Evolutionary conservation across 306 rosid genomes (phyloP).

Genomic region (Senna tora): DNA sequence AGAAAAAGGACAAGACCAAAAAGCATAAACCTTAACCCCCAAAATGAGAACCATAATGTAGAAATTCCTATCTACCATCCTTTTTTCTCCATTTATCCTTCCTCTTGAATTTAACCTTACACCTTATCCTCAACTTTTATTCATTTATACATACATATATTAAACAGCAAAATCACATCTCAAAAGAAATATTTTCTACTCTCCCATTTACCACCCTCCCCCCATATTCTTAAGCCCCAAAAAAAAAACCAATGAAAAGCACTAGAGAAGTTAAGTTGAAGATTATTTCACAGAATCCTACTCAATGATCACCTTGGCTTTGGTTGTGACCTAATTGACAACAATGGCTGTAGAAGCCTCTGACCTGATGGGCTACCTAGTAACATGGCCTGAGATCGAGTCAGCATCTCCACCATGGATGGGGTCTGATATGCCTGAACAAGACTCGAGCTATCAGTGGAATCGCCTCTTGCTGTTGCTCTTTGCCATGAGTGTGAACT

Average conservation of each 20-base stretch:
- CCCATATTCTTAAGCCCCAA: constrained; percentile 31
- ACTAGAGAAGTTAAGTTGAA: constrained; percentile 14
- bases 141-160: constrained; percentile 49
- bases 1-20: background rate
- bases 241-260: constrained; percentile 10
- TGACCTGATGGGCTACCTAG: constrained; percentile 61
- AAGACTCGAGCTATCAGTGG: constrained; percentile 62
- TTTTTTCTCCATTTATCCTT: constrained; percentile 19
- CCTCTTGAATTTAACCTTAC: constrained; percentile 32
- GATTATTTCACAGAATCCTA: constrained; percentile 6
- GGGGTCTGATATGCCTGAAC: constrained; percentile 70
- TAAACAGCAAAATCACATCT: constrained; percentile 48
- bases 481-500: constrained; percentile 80
- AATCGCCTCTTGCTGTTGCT: constrained; percentile 76
- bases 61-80: constrained; percentile 38
- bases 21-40: background rate
- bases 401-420: constrained; percentile 70
- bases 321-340: constrained; percentile 46
- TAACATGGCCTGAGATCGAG: constrained; percentile 63
- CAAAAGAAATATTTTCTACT: constrained; percentile 25
- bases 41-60: constrained; percentile 36
- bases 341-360: constrained; percentile 58
- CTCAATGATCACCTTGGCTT: constrained; percentile 49
- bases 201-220: constrained; percentile 37
- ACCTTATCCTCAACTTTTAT: constrained; percentile 43